phyloP scores from a whole-genome alignment of 345 rosid species.

The Lepidium sativum region DNA sequence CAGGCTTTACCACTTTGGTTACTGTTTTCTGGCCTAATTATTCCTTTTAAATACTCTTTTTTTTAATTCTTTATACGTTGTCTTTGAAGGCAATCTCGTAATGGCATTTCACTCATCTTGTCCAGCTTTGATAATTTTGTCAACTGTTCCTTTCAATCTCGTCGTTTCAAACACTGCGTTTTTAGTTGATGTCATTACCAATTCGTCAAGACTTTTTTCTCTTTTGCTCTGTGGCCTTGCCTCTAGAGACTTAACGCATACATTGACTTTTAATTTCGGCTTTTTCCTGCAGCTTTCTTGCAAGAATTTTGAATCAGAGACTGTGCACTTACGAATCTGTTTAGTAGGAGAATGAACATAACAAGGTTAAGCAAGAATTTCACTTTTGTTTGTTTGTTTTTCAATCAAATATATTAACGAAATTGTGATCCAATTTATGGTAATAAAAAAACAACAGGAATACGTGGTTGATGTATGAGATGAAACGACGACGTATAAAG shows the following conservation, averaged over 20 bases:
- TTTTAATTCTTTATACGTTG: not conserved
- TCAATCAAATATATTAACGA: no score
- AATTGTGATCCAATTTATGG: not conserved
- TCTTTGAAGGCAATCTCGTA: conserved; percentile 29
- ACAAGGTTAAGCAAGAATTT: not conserved
- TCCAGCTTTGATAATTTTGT: conserved; percentile 13
- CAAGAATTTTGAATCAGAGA: conserved; percentile 22
- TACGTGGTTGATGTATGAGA: not conserved
- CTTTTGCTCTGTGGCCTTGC: conserved; percentile 25
- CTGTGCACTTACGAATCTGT: conserved; percentile 1
- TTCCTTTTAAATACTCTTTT: not conserved
- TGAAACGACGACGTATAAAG: no score
- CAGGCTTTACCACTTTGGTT: not conserved
- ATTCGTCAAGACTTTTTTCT: conserved; percentile 11
- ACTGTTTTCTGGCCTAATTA: not conserved
- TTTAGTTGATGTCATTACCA: conserved; percentile 16
- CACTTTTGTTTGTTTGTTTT: not conserved
- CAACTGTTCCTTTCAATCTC: conserved; percentile 7
- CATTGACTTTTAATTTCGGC: conserved; percentile 15
- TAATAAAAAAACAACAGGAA: not conserved
- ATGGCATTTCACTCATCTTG: not conserved
- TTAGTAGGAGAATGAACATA: not conserved
- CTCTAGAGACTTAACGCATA: conserved; percentile 30
- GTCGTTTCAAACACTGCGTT: conserved; percentile 20
- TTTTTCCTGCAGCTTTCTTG: conserved; percentile 25